Percentiles rank a stretch among this genome's conserved stretches.
Evolutionary conservation across 2,329 filamentous ascomycete species (phyloP).

Genomic region (Monosporascus ibericus): DNA sequence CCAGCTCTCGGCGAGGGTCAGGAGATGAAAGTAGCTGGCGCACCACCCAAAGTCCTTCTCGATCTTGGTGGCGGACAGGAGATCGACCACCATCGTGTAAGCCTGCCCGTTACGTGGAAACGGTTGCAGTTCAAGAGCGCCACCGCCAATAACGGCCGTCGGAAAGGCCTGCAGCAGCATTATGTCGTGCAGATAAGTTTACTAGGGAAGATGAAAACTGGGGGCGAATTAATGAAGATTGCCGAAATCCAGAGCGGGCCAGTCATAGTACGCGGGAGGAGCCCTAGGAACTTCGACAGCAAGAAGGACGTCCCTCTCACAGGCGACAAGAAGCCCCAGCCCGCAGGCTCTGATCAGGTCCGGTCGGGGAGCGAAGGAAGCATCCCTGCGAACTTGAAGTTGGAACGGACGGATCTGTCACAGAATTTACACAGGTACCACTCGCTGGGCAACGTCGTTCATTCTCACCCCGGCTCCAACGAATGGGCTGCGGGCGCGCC

Average conservation of each 20-base stretch:
- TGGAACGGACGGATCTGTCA: slow-evolving; percentile 22
- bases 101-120: slow-evolving; percentile 87
- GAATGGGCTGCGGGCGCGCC: slow-evolving; percentile 42
- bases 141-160: slow-evolving; percentile 89
- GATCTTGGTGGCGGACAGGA: slow-evolving; percentile 55
- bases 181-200: slow-evolving; percentile 85
- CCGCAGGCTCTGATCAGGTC: slow-evolving; percentile 41
- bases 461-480: slow-evolving; percentile 24
- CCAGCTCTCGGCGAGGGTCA: slow-evolving; percentile 39
- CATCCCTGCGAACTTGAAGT: slow-evolving; percentile 24
- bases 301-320: slow-evolving; percentile 55
- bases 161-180: slow-evolving; percentile 92
- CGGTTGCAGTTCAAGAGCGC: slow-evolving; percentile 92
- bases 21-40: slow-evolving; percentile 41
- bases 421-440: slow-evolving; percentile 20
- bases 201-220: slow-evolving; percentile 62
- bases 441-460: slow-evolving; percentile 11
- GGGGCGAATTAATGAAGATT: slow-evolving; percentile 63
- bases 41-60: slow-evolving; percentile 49
- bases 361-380: slow-evolving; percentile 30
- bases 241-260: slow-evolving; percentile 85
- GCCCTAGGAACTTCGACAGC: slow-evolving; percentile 89
- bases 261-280: slow-evolving; percentile 91
- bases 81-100: slow-evolving; percentile 73
- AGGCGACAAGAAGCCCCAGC: slow-evolving; percentile 35